Percentiles rank a stretch among this genome's conserved stretches.
Evolutionary conservation across 345 rosid species (phyloP).

Genomic region (Cardiospermum halicacabum): DNA sequence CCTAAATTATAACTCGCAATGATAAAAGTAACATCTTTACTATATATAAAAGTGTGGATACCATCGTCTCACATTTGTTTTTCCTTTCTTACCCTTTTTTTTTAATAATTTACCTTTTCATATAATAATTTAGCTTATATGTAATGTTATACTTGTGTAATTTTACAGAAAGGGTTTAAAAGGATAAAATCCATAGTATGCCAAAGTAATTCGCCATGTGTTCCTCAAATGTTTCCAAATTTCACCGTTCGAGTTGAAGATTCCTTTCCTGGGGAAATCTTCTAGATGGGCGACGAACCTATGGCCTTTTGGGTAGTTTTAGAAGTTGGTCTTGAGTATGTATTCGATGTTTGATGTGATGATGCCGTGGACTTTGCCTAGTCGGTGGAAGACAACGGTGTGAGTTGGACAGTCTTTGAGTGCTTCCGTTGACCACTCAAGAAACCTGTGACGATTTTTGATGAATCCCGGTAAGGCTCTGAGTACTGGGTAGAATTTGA

Average conservation of each 20-base stretch:
- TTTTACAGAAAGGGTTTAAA: no score
- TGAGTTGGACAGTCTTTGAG: slow-evolving; percentile 25
- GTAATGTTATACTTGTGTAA: no score
- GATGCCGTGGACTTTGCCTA: slow-evolving; percentile 23
- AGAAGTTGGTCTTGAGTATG: slow-evolving; percentile 37
- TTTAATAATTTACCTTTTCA: no score
- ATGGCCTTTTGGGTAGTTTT: slow-evolving; percentile 41
- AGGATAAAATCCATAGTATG: no score
- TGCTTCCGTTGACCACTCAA: slow-evolving; percentile 34
- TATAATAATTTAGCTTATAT: no score
- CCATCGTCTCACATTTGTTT: no score
- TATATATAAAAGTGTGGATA: no score
- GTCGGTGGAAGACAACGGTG: slow-evolving; percentile 24
- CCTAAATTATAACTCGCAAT: no score
- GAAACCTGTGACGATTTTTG: slow-evolving; percentile 35
- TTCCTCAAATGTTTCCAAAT: slow-evolving; percentile 37
- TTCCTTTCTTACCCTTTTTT: no score
- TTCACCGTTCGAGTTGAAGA: slow-evolving; percentile 43
- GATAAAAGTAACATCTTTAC: no score
- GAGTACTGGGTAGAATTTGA: slow-evolving; percentile 31
- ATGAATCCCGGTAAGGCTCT: slow-evolving; percentile 35
- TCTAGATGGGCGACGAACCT: slow-evolving; percentile 18
- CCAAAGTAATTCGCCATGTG: no score
- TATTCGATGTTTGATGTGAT: slow-evolving; percentile 38
- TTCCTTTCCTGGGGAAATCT: slow-evolving; percentile 42